phyloP scores from a whole-genome alignment of 257 asterid genomes.

The Primulina tabacum region DNA sequence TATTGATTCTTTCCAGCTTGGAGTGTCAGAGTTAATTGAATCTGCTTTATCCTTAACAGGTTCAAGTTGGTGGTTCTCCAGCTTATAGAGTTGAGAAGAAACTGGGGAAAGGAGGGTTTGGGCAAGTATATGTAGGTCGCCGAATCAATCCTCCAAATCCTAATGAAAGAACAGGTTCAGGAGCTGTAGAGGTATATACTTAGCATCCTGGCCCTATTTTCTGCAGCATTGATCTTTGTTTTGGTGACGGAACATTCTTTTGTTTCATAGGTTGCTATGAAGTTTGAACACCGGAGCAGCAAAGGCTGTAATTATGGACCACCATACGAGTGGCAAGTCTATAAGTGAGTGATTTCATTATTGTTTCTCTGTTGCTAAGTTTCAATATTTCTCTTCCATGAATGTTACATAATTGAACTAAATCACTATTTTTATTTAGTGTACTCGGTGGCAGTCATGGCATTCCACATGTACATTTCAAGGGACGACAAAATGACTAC shows the following conservation, averaged over 20 bases:
- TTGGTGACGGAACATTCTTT: not conserved
- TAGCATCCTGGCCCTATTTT: slow-evolving; percentile 1
- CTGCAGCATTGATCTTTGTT: slow-evolving; percentile 9
- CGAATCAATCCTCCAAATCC: slow-evolving; percentile 61
- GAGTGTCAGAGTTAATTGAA: slow-evolving; percentile 6
- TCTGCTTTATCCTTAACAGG: slow-evolving; percentile 42
- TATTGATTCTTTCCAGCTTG: slow-evolving; percentile 8
- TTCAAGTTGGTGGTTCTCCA: slow-evolving; percentile 91
- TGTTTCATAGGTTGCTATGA: slow-evolving; percentile 39
- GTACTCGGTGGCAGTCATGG: slow-evolving; percentile 46
- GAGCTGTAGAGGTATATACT: slow-evolving; percentile 67
- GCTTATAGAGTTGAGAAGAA: slow-evolving; percentile 60
- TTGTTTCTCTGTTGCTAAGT: not conserved
- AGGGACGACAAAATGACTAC: slow-evolving; percentile 42
- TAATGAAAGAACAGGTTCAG: slow-evolving; percentile 73
- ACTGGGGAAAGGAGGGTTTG: slow-evolving; percentile 96
- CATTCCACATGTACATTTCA: slow-evolving; percentile 47
- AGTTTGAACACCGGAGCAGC: slow-evolving; percentile 50
- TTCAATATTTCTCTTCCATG: not conserved
- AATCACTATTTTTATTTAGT: slow-evolving; percentile 7
- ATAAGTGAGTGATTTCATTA: slow-evolving; percentile 33
- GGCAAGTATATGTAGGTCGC: slow-evolving; percentile 91
- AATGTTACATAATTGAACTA: not conserved
- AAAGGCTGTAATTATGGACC: slow-evolving; percentile 50
- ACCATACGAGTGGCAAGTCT: slow-evolving; percentile 61